These are phyloP conservation scores for Erythrophleum fordii DNA, from an alignment of 306 rosid genomes.

Conservation along the genomic window DNA sequence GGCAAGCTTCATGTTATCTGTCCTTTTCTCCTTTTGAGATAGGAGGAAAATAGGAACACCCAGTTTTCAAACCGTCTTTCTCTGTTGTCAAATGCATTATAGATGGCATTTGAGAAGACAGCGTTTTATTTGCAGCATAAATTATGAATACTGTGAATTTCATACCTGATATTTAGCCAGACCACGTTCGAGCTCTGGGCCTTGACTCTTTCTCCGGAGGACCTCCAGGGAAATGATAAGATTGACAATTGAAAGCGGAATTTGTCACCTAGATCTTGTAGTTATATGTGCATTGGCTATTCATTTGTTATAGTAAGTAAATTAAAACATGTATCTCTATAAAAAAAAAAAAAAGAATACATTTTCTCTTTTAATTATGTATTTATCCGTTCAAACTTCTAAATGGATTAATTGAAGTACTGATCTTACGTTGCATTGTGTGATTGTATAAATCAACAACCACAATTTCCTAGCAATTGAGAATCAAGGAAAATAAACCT, in stretches of 20 bases:
- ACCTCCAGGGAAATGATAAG: not conserved
- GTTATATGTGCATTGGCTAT: not conserved
- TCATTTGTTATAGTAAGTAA: too few relatives aligned
- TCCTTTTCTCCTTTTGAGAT: not conserved
- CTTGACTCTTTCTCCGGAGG: constrained; percentile 5
- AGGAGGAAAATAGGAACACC: not conserved
- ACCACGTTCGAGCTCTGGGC: not conserved
- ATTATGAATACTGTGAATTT: not conserved
- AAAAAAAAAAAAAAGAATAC: too few relatives aligned
- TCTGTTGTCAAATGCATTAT: not conserved
- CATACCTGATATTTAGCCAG: not conserved
- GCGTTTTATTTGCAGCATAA: not conserved
- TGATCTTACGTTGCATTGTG: too few relatives aligned
- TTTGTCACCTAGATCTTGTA: not conserved
- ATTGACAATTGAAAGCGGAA: constrained; percentile 22
- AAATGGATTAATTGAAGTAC: too few relatives aligned
- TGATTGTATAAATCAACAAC: too few relatives aligned
- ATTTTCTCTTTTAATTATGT: too few relatives aligned
- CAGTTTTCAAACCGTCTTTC: not conserved
- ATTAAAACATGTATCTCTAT: too few relatives aligned
- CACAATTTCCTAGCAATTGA: too few relatives aligned
- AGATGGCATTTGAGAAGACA: not conserved
- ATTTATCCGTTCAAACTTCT: too few relatives aligned
- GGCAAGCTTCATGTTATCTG: not conserved
- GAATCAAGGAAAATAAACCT: too few relatives aligned